Percentiles rank a stretch among this genome's conserved stretches.
Evolutionary conservation across 139 green algal genomes (phyloP).

Genomic region (Closterium sp.): DNA sequence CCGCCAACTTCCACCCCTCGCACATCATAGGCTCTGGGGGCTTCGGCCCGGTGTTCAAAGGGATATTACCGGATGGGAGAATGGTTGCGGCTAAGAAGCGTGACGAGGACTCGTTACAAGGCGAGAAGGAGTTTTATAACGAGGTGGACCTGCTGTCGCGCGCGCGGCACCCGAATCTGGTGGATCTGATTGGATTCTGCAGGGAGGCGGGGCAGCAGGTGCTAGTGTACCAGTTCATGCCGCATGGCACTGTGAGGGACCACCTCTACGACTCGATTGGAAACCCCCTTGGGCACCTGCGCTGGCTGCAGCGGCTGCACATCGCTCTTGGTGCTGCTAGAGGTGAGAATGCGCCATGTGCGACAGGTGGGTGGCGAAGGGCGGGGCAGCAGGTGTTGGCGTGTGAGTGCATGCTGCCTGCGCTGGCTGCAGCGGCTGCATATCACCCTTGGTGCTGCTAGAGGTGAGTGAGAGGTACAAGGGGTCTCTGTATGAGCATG

Average conservation of each 20-base stretch:
- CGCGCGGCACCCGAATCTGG: slow-evolving; percentile 30
- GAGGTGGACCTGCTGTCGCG: slow-evolving; percentile 40
- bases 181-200: slow-evolving; percentile 35
- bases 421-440: slow-evolving; percentile 12
- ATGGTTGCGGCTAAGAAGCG: slow-evolving; percentile 31
- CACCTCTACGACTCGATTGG: slow-evolving; percentile 26
- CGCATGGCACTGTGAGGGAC: slow-evolving; percentile 30
- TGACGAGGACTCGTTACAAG: slow-evolving; percentile 18
- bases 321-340: slow-evolving; percentile 28
- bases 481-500: slow-evolving; percentile 2
- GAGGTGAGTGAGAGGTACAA: slow-evolving; percentile 16
- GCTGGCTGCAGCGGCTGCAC: slow-evolving; percentile 12
- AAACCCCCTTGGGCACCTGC: not conserved
- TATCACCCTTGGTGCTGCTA: slow-evolving; percentile 23
- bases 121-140: slow-evolving; percentile 47
- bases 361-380: slow-evolving; percentile 24
- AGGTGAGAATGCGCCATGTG: slow-evolving; percentile 1
- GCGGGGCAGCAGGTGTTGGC: slow-evolving; percentile 35
- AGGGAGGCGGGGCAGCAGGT: slow-evolving; percentile 36
- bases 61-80: slow-evolving; percentile 3
- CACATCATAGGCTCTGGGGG: slow-evolving; percentile 18
- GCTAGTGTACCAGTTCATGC: slow-evolving; percentile 41
- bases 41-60: slow-evolving; percentile 32
- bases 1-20: not conserved
- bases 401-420: slow-evolving; percentile 33